Conservation (phyloP, 2,329 filamentous ascomycete species). For the Xylariaceae sp. region DNA sequence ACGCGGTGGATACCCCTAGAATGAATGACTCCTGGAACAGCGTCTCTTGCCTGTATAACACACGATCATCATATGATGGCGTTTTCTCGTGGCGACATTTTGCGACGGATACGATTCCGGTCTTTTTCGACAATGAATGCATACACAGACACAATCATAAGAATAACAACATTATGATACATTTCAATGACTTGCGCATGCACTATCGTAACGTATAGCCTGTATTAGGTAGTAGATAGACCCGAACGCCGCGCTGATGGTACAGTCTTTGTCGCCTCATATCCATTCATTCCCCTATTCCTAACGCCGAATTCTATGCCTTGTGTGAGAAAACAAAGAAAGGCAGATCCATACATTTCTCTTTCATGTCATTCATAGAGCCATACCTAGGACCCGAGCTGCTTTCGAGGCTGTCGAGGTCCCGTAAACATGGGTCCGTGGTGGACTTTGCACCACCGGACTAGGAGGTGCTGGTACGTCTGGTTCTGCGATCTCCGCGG, state of each 20-base stretch:
- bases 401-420: constrained; percentile 29
- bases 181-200: not conserved
- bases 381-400: constrained; percentile 30
- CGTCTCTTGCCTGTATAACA: no score
- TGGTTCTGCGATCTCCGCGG: constrained; percentile 29
- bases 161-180: not conserved
- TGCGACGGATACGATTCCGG: no score
- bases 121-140: not conserved
- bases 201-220: not conserved
- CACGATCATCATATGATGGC: no score
- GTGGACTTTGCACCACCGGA: constrained; percentile 20
- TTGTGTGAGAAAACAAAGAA: not conserved
- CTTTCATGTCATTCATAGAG: constrained; percentile 17
- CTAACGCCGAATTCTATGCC: not conserved
- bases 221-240: not conserved
- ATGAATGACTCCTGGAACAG: no score
- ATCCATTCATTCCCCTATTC: not conserved
- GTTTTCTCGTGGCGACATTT: no score
- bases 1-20: no score
- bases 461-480: constrained; percentile 28
- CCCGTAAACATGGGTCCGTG: constrained; percentile 24
- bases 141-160: not conserved
- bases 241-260: not conserved
- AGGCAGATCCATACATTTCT: not conserved
- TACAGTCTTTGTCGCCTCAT: not conserved